phyloP scores from a whole-genome alignment of 768 basidiomycete genomes.

The Dioszegia crocea region DNA sequence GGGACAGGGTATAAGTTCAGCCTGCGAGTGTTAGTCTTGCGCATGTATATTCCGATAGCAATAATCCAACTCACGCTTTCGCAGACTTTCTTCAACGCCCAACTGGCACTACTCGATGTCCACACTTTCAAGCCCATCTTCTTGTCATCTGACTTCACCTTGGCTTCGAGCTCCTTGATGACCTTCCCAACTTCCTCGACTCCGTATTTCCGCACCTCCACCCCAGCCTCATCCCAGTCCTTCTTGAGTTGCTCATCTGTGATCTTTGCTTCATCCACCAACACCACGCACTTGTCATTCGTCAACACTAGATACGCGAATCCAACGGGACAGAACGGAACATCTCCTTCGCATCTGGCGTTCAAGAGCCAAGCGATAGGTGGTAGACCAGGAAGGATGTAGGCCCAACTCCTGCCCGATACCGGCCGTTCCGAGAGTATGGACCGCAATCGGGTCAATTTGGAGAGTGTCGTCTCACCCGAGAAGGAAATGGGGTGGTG shows the following conservation, averaged over 20 bases:
- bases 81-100: conserved; percentile 17
- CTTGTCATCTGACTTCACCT: conserved; percentile 6
- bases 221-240: conserved; percentile 14
- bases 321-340: conserved; percentile 89
- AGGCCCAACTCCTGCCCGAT: conserved; percentile 53
- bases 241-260: conserved; percentile 13
- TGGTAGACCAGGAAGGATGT: conserved; percentile 57
- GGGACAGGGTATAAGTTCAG: conserved; percentile 58
- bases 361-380: conserved; percentile 82
- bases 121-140: conserved; percentile 2
- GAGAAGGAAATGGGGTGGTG: conserved; percentile 61
- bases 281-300: conserved; percentile 59
- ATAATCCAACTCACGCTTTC: conserved; percentile 49
- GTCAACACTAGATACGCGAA: conserved; percentile 78
- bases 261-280: conserved; percentile 59
- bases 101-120: conserved; percentile 13
- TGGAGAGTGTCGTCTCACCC: conserved; percentile 59
- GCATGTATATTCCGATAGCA: not conserved
- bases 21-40: conserved; percentile 16
- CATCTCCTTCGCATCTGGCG: conserved; percentile 72
- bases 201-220: conserved; percentile 55
- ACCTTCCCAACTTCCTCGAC: conserved; percentile 54
- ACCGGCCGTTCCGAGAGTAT: conserved; percentile 13
- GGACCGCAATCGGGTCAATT: conserved; percentile 62
- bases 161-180: conserved; percentile 22